Conservation (phyloP, 2,329 filamentous ascomycete genomes). For the Alternaria brassicicola region DNA sequence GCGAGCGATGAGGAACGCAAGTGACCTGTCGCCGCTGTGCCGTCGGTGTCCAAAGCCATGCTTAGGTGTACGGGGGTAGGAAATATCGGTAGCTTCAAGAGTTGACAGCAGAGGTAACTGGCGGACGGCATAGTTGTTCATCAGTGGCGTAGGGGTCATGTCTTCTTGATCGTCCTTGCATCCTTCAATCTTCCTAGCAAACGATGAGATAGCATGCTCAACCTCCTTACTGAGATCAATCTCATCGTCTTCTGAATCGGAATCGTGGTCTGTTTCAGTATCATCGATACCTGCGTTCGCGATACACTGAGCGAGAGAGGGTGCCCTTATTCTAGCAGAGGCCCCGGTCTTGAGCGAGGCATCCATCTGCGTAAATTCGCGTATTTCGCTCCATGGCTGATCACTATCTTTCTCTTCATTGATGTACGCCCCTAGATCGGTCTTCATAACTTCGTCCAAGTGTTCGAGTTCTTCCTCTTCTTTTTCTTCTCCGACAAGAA, state of each 20-base stretch:
- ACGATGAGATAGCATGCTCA: not conserved
- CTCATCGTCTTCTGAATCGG: not conserved
- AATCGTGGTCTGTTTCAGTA: constrained; percentile 3
- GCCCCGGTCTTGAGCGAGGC: not conserved
- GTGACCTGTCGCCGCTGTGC: not conserved
- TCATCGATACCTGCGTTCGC: not conserved
- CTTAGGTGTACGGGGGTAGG: not conserved
- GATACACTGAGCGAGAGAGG: constrained; percentile 10
- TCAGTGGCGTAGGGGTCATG: too few relatives aligned
- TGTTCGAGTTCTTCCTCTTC: not conserved
- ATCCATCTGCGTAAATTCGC: not conserved
- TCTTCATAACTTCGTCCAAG: not conserved
- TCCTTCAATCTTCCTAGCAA: not conserved
- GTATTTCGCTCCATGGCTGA: not conserved
- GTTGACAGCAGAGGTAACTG: not conserved
- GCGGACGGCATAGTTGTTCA: not conserved
- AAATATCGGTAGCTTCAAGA: not conserved
- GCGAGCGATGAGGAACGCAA: not conserved
- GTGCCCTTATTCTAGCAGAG: not conserved
- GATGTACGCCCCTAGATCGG: not conserved
- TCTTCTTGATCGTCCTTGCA: not conserved
- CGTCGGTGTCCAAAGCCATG: not conserved
- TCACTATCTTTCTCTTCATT: constrained; percentile 1
- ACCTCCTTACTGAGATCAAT: not conserved
- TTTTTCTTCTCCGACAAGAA: not conserved